A percentile compares a stretch with the other conserved stretches of the same genome.
These are phyloP conservation scores for Letharia lupina DNA, from an alignment of 495 filamentous ascomycete species.

Conservation along the genomic window DNA sequence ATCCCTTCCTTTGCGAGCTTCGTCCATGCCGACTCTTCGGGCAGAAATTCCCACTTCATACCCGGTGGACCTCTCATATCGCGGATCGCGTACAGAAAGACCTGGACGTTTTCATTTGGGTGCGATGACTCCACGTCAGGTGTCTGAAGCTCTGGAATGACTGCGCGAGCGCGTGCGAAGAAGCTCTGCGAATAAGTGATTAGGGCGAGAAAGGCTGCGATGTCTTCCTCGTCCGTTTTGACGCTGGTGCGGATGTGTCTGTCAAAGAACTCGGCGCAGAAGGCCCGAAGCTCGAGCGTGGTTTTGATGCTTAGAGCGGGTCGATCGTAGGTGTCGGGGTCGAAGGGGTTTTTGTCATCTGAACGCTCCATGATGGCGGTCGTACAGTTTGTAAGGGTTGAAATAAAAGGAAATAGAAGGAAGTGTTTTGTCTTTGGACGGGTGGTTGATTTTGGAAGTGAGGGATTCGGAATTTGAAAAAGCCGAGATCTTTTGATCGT, in stretches of 20 bases:
- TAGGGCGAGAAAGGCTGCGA: not conserved
- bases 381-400: not conserved
- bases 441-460: not conserved
- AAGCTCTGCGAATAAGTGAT: not conserved
- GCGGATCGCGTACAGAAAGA: constrained; percentile 2
- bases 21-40: constrained; percentile 12
- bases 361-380: not conserved
- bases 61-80: not conserved
- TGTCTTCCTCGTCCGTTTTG: not conserved
- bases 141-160: constrained; percentile 15
- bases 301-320: not conserved
- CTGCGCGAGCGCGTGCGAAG: constrained; percentile 10
- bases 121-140: not conserved
- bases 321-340: not conserved
- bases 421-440: not conserved
- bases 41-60: constrained; percentile 2
- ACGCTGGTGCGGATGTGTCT: constrained; percentile 6
- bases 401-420: not conserved
- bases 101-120: not conserved
- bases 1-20: constrained; percentile 8
- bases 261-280: not conserved
- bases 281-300: constrained; percentile 2
- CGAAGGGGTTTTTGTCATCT: not conserved
- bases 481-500: not conserved
- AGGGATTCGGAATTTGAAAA: constrained; percentile 1